These are phyloP conservation scores for Yarrowia sp. DNA, from an alignment of 805 yeast species.

Conservation along the genomic window DNA sequence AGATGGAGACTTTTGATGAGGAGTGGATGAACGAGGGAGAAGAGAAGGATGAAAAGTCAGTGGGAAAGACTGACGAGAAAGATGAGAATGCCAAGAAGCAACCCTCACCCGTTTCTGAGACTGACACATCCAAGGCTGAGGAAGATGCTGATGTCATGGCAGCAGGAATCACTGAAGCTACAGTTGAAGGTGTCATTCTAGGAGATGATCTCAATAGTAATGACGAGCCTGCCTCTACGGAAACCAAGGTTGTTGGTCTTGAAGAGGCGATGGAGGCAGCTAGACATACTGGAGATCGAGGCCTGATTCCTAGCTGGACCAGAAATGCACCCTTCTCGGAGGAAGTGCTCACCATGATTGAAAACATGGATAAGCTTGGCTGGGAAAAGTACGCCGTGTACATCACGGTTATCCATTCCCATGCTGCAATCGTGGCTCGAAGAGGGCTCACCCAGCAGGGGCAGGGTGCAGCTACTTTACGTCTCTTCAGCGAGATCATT, in stretches of 20 bases:
- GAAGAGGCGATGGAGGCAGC: slow-evolving; percentile 1
- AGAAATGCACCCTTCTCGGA: slow-evolving; percentile 35
- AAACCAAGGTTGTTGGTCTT: neutral
- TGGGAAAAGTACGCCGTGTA: slow-evolving; percentile 80
- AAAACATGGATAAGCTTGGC: slow-evolving; percentile 55
- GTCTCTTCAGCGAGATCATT: slow-evolving; percentile 10
- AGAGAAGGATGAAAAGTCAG: neutral
- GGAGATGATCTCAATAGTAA: slow-evolving; percentile 5
- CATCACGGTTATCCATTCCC: slow-evolving; percentile 73
- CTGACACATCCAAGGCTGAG: neutral
- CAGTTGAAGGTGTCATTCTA: neutral
- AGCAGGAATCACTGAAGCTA: neutral
- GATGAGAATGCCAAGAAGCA: neutral
- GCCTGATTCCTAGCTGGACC: neutral
- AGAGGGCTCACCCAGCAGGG: slow-evolving; percentile 33
- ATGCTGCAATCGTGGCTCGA: slow-evolving; percentile 81
- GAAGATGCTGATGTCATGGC: neutral
- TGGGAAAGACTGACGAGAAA: neutral
- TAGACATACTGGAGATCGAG: neutral
- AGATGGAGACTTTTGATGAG: slow-evolving; percentile 7
- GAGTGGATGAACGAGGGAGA: slow-evolving; percentile 4
- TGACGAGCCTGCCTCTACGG: neutral
- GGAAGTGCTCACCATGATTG: slow-evolving; percentile 44
- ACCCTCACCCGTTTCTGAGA: neutral
- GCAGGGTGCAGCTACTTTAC: slow-evolving; percentile 10